Base-by-base conservation (phyloP, 2,329 filamentous ascomycete genomes). In the Grosmannia clavigera region DNA sequence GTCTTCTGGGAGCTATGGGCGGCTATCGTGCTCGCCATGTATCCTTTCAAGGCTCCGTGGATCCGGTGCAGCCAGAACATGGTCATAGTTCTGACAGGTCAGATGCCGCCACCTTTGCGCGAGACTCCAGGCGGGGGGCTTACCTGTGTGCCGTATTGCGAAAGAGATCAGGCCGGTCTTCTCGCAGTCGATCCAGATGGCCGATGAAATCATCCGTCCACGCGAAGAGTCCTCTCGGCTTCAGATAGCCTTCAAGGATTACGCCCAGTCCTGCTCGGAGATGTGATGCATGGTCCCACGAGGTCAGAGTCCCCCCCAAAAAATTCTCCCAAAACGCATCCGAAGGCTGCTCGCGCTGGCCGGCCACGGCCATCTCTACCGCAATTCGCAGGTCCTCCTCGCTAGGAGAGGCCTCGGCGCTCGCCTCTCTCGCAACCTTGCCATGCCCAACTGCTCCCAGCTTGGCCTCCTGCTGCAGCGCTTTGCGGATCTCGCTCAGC, bases 111-210 rank as follows among this genome's bases (percentile, higher is more conserved):
- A 12, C n/a, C 14, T 12, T 12, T 27, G 10, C 33, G 33, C 33
- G 22, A 11, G 22, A 5, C 29, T 12, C 25, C 25, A 55, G n/a
- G 9, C 27, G 22, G 38, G 38, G 35, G 27, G 19, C 55, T 16
- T 12, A 57, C 55, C 55, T 22, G 31, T 57, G 55, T 16, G 35
- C 55, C 33, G 55, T 57, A 19, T 57, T 57, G 55, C 55, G 55
- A n/a, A 57, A 43, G 19, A 40, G 38, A 29, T 27, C 55, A 9
- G 55, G 55, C 22, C 38, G 35, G 19, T 3, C 55, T 7, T 43
- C 19, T 7, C 55, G 33, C 55, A 57, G 38, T 5, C 55, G 31
- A 6, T 43, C 33, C 11, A 57, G 55, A 11, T 57, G 55, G 27
- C 29, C 12, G 10, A 57, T 25, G 22, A 57, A 57, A 27, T 27